phyloP scores from a whole-genome alignment of 1,284 basidiomycete genomes.

The Ceratobasidium sp. region DNA sequence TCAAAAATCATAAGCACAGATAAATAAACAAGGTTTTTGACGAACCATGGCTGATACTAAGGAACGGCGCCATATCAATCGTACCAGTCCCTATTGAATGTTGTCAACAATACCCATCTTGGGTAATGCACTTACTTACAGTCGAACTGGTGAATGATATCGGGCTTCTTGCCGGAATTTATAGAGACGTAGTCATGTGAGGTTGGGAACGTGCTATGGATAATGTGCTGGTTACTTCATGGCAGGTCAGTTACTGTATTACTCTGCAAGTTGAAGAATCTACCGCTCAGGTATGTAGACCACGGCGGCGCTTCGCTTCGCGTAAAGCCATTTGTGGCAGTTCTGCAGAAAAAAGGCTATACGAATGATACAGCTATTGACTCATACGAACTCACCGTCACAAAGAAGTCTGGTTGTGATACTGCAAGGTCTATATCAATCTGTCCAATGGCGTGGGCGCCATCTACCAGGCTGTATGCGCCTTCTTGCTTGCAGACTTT shows the following conservation, averaged over 20 bases:
- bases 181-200: conserved; percentile 63
- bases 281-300: conserved; percentile 82
- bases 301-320: conserved; percentile 73
- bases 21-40: conserved; percentile 40
- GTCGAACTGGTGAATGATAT: conserved; percentile 67
- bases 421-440: conserved; percentile 65
- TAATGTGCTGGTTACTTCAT: conserved; percentile 77
- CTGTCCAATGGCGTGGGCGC: conserved; percentile 77
- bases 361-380: too few species aligned
- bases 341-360: conserved; percentile 63
- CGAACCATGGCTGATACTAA: conserved; percentile 65
- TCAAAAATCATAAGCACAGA: conserved; percentile 34
- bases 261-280: conserved; percentile 40
- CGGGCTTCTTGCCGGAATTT: conserved; percentile 45
- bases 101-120: conserved; percentile 36
- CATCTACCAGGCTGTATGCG: conserved; percentile 78
- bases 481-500: conserved; percentile 71
- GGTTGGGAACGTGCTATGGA: conserved; percentile 79
- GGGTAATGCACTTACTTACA: conserved; percentile 54
- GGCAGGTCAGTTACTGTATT: conserved; percentile 11
- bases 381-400: conserved; percentile 60
- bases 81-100: conserved; percentile 71
- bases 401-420: conserved; percentile 78
- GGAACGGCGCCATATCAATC: conserved; percentile 61
- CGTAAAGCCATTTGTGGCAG: conserved; percentile 84